A percentile compares a stretch with the other conserved stretches of the same genome.
These are phyloP conservation scores for Vanrija humicola DNA, from an alignment of 1,284 basidiomycete genomes.

Conservation along the genomic window DNA sequence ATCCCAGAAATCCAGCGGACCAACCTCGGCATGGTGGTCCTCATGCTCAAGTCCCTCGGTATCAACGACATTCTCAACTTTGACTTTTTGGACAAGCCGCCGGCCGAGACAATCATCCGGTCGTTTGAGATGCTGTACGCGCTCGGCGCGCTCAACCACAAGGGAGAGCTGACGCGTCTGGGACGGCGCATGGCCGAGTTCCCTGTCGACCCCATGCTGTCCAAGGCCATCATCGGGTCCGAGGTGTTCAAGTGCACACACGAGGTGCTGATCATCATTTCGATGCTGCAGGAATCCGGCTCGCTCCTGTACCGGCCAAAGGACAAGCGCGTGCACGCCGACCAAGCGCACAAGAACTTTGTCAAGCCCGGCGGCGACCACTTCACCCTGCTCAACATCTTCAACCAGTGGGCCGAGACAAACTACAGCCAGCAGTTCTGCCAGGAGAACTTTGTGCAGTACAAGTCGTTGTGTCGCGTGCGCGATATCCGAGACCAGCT, in stretches of 20 bases:
- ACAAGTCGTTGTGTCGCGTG: conserved; percentile 88
- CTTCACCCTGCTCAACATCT: conserved; percentile 93
- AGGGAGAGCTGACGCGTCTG: conserved; percentile 92
- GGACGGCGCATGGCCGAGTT: conserved; percentile 98
- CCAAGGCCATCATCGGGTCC: conserved; percentile 91
- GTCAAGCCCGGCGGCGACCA: conserved; percentile 94
- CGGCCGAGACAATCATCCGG: conserved; percentile 95
- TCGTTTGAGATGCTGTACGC: conserved; percentile 92
- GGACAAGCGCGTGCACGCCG: conserved; percentile 92
- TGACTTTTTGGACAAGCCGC: conserved; percentile 64
- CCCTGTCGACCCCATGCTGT: conserved; percentile 96
- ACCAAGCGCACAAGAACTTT: conserved; percentile 95
- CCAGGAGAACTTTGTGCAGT: conserved; percentile 95
- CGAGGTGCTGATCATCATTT: conserved; percentile 94
- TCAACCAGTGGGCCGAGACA: conserved; percentile 98
- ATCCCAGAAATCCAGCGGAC: conserved; percentile 57
- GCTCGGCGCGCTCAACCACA: conserved; percentile 90
- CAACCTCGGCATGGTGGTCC: conserved; percentile 53
- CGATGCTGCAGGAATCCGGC: conserved; percentile 93
- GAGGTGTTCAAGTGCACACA: conserved; percentile 95
- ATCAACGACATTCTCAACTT: conserved; percentile 63
- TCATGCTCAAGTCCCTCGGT: conserved; percentile 60
- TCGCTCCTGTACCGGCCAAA: conserved; percentile 96
- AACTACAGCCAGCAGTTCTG: conserved; percentile 90
- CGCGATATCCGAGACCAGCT: conserved; percentile 94